phyloP scores from a whole-genome alignment of 1,284 basidiomycete genomes.

The Abortiporus biennis region DNA sequence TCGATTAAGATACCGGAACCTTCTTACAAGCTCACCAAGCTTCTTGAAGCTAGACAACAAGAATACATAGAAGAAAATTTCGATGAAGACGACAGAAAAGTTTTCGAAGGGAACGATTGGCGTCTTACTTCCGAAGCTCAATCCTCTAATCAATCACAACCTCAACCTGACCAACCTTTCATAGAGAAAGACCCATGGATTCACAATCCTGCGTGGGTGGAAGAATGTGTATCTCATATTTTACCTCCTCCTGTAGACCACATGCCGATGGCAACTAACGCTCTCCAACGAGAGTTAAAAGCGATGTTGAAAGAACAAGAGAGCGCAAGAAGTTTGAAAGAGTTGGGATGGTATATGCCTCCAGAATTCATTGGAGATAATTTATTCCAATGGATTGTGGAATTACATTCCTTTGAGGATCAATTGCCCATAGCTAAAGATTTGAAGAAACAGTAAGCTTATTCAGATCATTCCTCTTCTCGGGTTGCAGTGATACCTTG shows the following conservation, averaged over 20 bases:
- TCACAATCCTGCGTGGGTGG: slow-evolving; percentile 46
- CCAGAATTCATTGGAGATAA: slow-evolving; percentile 54
- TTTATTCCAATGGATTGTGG: slow-evolving; percentile 63
- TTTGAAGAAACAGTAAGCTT: slow-evolving; percentile 40
- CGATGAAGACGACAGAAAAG: slow-evolving; percentile 42
- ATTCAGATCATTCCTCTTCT: slow-evolving; percentile 1
- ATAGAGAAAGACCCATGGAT: slow-evolving; percentile 38
- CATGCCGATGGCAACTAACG: slow-evolving; percentile 40
- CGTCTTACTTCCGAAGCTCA: not conserved
- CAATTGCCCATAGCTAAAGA: slow-evolving; percentile 49
- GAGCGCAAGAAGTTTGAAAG: slow-evolving; percentile 35
- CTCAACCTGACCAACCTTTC: not conserved
- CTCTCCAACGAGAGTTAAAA: slow-evolving; percentile 49
- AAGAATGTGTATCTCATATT: slow-evolving; percentile 32
- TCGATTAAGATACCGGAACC: slow-evolving; percentile 48
- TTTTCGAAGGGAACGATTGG: slow-evolving; percentile 27
- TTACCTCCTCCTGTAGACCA: slow-evolving; percentile 51
- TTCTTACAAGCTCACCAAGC: slow-evolving; percentile 38
- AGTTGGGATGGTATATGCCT: slow-evolving; percentile 61
- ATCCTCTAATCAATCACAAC: not conserved
- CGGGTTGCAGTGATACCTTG: not conserved
- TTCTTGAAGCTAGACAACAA: slow-evolving; percentile 32
- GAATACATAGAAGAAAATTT: slow-evolving; percentile 33
- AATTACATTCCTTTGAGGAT: slow-evolving; percentile 58
- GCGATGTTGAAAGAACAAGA: slow-evolving; percentile 53